Base-by-base conservation (phyloP, 805 yeast genomes). In the Ogataea dorogensis region DNA sequence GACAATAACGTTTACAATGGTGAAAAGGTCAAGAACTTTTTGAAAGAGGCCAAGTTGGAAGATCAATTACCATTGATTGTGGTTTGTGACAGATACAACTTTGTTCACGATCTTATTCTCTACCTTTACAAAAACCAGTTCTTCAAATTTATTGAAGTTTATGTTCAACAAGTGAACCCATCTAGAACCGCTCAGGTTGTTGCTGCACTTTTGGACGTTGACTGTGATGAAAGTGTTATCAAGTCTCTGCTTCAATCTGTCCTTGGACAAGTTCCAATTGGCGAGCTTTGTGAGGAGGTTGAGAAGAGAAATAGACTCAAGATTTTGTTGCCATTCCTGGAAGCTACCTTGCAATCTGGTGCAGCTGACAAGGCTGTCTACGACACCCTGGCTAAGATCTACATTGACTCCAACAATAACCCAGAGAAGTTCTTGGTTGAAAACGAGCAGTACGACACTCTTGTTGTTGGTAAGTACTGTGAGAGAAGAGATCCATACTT, bases 401-500 rank as follows among this genome's bases (percentile, higher is more conserved):
- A 93, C 73, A 93, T 93, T 56, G 99, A 93, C 64, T 85, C 95
- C 42, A 93, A 93, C 73, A 93, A 93, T 70, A 84, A 88, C 51
- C 98, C 99, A 23, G 99, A 93, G 63, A 88, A 87, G 64, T 93
- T 93, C 72, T 75, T 93, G 69, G 82, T 80, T 59, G 98, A 91
- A 64, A 93, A 93, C 64, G 74, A 80, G 51, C 73, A 75, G 56
- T 93, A 93, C 67, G 94, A 93, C 65, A 83, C 98, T n/a, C 70
- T 86, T 50, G 84, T 84, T 53, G 97, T 93, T 49, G 99, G 98
- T 72, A 87, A 79, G 60, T 93, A 93, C 71, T 93, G 99, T 74
- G 99, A 93, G 67, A 91, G 86, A 77, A 85, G 98, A 66, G 99
- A 93, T 58, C 99, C 99, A 45, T 93, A 87, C 67, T 72, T 93